These are phyloP conservation scores for Microcera coccophila DNA, from an alignment of 2,329 filamentous ascomycete species.

Conservation along the genomic window DNA sequence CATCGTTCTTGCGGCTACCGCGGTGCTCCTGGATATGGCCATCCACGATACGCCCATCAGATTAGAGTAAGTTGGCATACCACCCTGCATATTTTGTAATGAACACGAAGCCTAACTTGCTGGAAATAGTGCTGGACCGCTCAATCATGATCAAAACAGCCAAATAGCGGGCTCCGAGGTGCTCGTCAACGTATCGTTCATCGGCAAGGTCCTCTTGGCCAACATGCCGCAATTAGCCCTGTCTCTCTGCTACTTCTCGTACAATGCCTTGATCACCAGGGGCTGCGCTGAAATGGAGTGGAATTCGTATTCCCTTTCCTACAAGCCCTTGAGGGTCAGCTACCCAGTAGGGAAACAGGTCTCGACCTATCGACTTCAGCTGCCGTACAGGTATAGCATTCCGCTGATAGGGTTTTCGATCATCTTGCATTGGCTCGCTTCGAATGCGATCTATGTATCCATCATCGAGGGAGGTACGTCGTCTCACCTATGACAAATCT, in stretches of 20 bases:
- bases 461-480: neutral
- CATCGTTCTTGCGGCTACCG: too few species aligned
- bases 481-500: too few species aligned
- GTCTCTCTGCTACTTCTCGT: neutral
- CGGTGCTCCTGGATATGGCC: too few species aligned
- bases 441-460: neutral
- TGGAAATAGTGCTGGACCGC: too few species aligned
- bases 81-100: too few species aligned
- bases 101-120: too few species aligned
- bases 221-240: neutral
- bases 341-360: slow-evolving; percentile 15
- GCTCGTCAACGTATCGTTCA: too few species aligned
- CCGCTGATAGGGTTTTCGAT: slow-evolving; percentile 12
- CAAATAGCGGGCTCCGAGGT: too few species aligned
- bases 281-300: neutral
- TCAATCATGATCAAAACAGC: too few species aligned
- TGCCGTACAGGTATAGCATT: slow-evolving; percentile 22
- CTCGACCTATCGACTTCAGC: slow-evolving; percentile 21
- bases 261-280: neutral
- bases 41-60: too few species aligned
- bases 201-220: neutral
- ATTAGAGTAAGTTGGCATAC: too few species aligned
- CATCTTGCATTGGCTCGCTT: slow-evolving; percentile 1
- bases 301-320: neutral
- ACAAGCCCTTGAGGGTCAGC: neutral